Conservation (phyloP, 1,284 basidiomycete genomes). For the Rugosomyces carneus region DNA sequence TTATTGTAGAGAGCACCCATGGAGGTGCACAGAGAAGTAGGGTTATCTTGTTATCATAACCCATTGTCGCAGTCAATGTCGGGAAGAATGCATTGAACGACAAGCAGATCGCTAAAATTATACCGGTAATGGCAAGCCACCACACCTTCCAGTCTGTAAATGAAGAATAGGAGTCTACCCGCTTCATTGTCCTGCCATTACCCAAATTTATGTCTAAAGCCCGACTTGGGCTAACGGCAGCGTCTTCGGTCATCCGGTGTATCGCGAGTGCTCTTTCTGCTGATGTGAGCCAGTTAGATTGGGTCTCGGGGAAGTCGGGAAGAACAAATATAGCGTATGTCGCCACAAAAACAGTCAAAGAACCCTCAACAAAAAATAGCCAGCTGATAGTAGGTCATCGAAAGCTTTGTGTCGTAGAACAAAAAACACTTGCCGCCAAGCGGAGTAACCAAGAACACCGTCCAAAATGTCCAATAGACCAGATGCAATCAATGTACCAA, state of each 20-base stretch:
- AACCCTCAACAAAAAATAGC: slow-evolving; percentile 74
- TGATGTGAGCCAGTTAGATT: slow-evolving; percentile 55
- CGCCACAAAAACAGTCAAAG: slow-evolving; percentile 62
- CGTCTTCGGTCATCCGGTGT: slow-evolving; percentile 71
- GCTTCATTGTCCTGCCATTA: slow-evolving; percentile 15
- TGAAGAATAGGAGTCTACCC: slow-evolving; percentile 45
- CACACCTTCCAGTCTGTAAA: slow-evolving; percentile 73
- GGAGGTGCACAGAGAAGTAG: slow-evolving; percentile 76
- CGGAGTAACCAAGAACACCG: slow-evolving; percentile 60
- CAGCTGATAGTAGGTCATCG: slow-evolving; percentile 34
- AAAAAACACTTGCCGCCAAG: slow-evolving; percentile 49
- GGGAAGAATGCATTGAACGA: slow-evolving; percentile 80
- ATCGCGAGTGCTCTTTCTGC: slow-evolving; percentile 65
- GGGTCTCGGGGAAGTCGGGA: slow-evolving; percentile 69
- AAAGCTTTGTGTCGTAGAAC: neutral
- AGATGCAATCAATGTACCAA: slow-evolving; percentile 67
- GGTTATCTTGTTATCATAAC: slow-evolving; percentile 58
- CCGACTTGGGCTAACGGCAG: slow-evolving; percentile 46
- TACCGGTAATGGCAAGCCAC: slow-evolving; percentile 49
- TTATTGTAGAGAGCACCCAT: slow-evolving; percentile 62
- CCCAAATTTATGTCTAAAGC: slow-evolving; percentile 13
- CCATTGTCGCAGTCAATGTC: slow-evolving; percentile 64
- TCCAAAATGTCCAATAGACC: slow-evolving; percentile 63
- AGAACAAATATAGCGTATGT: slow-evolving; percentile 59
- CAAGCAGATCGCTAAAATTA: slow-evolving; percentile 47